Conservation (phyloP, 1,284 basidiomycete genomes). For the Trametes hirsuta region DNA sequence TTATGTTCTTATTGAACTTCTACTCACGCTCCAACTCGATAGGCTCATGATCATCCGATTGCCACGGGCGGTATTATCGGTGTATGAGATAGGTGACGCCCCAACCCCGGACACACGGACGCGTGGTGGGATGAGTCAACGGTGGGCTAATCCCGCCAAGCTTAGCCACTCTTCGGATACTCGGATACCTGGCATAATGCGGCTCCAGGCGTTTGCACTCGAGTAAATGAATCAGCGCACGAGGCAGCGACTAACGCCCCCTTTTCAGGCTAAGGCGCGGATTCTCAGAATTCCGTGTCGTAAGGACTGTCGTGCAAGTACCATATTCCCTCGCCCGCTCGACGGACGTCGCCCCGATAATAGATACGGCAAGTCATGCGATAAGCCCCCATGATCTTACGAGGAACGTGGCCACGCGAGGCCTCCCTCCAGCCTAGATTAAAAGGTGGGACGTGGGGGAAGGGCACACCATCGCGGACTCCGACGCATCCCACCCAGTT, state of each 20-base stretch:
- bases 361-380: conserved; percentile 19
- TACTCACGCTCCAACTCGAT: not conserved
- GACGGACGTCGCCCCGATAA: not conserved
- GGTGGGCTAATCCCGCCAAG: not conserved
- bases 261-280: not conserved
- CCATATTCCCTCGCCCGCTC: conserved; percentile 7
- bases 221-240: not conserved
- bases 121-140: not conserved
- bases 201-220: not conserved
- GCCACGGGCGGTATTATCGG: conserved; percentile 2
- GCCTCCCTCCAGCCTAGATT: not conserved
- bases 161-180: not conserved
- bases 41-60: conserved; percentile 3
- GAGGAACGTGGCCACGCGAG: not conserved
- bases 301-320: conserved; percentile 17
- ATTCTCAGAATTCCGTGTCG: conserved; percentile 16
- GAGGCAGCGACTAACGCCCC: not conserved
- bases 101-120: not conserved
- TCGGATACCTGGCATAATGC: not conserved
- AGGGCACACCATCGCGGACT: not conserved
- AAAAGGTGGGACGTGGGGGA: not conserved
- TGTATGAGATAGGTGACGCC: not conserved
- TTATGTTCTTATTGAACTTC: not conserved
- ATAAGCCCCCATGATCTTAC: conserved; percentile 17
- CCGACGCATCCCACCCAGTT: conserved; percentile 1